A percentile compares a stretch with the other conserved stretches of the same genome.
Evolutionary conservation across 306 rosid genomes (phyloP).

Genomic region (Trifolium repens): DNA sequence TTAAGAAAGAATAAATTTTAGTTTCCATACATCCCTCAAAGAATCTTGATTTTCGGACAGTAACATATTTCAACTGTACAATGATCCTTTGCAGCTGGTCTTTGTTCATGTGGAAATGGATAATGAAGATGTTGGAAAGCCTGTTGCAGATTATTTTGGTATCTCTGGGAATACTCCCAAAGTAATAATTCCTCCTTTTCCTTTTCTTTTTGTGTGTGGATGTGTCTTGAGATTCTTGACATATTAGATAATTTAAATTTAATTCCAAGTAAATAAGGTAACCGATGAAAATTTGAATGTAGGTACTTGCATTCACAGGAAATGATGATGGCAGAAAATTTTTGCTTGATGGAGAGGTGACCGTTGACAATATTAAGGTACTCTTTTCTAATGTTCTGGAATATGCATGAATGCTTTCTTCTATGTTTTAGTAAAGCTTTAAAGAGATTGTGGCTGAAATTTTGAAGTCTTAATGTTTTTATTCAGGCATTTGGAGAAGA

Average conservation of each 20-base stretch:
- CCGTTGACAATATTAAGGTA: constrained; percentile 76
- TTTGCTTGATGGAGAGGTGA: constrained; percentile 68
- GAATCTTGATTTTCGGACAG: constrained; percentile 21
- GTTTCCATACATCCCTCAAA: constrained; percentile 14
- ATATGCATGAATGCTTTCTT: constrained; percentile 26
- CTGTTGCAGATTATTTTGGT: constrained; percentile 92
- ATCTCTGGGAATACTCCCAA: constrained; percentile 71
- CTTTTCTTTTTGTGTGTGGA: constrained; percentile 2
- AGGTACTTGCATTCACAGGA: constrained; percentile 88
- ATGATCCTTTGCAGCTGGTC: constrained; percentile 72
- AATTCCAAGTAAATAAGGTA: constrained; percentile 13
- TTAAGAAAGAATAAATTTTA: constrained; percentile 10
- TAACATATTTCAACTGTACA: constrained; percentile 33
- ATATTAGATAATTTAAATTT: constrained; percentile 20
- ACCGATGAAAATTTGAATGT: constrained; percentile 21
- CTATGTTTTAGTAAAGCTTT: constrained; percentile 11
- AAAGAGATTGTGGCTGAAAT: constrained; percentile 36
- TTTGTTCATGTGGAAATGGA: constrained; percentile 87
- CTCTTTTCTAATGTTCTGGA: constrained; percentile 23
- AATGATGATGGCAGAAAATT: constrained; percentile 82
- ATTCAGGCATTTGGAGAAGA: constrained; percentile 77
- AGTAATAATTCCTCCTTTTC: constrained; percentile 52
- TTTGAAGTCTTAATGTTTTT: constrained; percentile 7
- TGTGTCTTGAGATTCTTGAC: constrained; percentile 18
- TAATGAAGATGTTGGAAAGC: constrained; percentile 90